Conservation (phyloP, 306 rosid species). For the Ormosia emarginata region DNA sequence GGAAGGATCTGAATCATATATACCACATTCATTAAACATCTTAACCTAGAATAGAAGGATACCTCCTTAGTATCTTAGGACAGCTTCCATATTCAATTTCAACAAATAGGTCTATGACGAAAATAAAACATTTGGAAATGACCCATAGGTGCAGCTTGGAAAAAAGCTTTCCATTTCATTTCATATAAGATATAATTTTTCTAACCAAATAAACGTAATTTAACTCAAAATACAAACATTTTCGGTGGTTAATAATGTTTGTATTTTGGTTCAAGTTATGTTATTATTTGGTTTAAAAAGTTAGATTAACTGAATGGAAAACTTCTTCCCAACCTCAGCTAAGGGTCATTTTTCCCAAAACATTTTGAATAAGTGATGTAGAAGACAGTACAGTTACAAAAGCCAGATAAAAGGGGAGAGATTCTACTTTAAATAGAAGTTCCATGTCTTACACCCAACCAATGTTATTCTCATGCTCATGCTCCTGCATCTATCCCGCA, state of each 20-base stretch:
- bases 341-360: not conserved
- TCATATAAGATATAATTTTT: not conserved
- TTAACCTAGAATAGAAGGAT: not conserved
- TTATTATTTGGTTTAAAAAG: not conserved
- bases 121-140: not conserved
- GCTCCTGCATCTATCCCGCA: not conserved
- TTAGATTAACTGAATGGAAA: not conserved
- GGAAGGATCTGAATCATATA: not conserved
- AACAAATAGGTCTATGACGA: not conserved
- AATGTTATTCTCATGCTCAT: not conserved
- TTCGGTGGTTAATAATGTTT: not conserved
- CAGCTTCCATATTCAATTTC: not conserved
- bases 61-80: not conserved
- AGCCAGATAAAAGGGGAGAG: not conserved
- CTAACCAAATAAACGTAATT: not conserved
- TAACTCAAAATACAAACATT: not conserved
- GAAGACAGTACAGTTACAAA: not conserved
- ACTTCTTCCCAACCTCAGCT: not conserved
- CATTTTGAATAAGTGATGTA: not conserved
- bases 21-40: conserved; percentile 5
- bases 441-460: not conserved
- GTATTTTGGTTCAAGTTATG: not conserved
- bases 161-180: not conserved
- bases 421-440: not conserved
- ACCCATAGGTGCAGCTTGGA: not conserved